Conservation (phyloP, 257 asterid species). For the Solanum acaule region DNA sequence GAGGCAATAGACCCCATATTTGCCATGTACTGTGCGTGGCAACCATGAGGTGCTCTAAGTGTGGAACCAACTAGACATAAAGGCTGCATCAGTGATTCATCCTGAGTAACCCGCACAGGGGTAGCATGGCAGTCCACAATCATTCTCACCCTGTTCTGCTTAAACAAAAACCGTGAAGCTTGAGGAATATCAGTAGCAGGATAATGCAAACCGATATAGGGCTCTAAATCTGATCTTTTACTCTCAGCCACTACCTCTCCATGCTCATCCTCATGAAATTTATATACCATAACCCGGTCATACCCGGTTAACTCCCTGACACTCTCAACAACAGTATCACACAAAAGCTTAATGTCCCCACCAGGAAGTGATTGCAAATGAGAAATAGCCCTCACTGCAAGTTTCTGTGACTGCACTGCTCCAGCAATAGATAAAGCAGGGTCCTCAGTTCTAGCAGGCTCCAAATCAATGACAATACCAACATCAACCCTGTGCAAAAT, state of each 20-base stretch:
- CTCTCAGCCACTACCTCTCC: conserved; percentile 66
- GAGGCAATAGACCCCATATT: conserved; percentile 65
- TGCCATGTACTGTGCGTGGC: conserved; percentile 62
- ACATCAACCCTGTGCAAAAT: conserved; percentile 82
- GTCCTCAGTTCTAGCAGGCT: conserved; percentile 73
- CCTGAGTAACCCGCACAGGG: conserved; percentile 40
- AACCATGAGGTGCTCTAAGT: conserved; percentile 55
- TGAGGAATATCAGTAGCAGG: conserved; percentile 64
- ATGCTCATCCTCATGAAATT: conserved; percentile 79
- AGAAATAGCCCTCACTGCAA: conserved; percentile 76
- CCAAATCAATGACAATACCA: conserved; percentile 75
- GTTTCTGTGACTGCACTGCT: conserved; percentile 82
- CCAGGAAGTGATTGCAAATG: conserved; percentile 77
- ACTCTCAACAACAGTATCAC: conserved; percentile 61
- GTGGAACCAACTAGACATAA: conserved; percentile 56
- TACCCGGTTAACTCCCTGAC: conserved; percentile 72
- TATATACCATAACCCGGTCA: conserved; percentile 81
- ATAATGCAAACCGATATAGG: conserved; percentile 53
- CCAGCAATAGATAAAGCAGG: conserved; percentile 78
- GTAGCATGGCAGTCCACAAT: conserved; percentile 47
- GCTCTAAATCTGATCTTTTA: conserved; percentile 48
- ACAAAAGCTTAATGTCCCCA: conserved; percentile 66
- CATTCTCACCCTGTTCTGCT: conserved; percentile 61
- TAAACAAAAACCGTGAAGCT: conserved; percentile 56
- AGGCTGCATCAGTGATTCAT: conserved; percentile 54